A percentile compares a stretch with the other conserved stretches of the same genome.
Conservation (phyloP, 495 filamentous ascomycete species). For the Chaetomium cochliodes region DNA sequence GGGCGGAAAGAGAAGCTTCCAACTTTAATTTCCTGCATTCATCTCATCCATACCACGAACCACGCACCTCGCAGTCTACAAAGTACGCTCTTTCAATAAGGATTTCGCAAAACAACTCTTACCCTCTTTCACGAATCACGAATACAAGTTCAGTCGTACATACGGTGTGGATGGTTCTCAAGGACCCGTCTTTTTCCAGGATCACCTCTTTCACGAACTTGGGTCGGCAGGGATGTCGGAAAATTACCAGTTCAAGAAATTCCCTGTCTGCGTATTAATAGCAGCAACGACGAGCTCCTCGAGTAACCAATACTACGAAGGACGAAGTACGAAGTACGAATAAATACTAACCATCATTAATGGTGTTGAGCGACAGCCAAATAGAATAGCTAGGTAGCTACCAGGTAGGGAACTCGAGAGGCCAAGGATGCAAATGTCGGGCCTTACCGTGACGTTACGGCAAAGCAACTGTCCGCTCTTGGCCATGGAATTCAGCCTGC, state of each 20-base stretch:
- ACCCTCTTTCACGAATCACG: not conserved
- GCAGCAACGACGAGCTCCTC: not conserved
- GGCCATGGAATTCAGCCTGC: constrained; percentile 4
- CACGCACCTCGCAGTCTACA: no score
- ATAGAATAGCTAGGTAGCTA: no score
- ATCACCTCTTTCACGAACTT: not conserved
- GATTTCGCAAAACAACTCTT: not conserved
- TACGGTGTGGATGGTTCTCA: not conserved
- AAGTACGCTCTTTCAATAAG: not conserved
- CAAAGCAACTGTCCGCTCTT: constrained; percentile 5
- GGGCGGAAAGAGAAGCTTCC: not conserved
- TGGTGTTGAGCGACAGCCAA: not conserved
- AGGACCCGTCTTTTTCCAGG: not conserved
- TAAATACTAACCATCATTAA: not conserved
- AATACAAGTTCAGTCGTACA: not conserved
- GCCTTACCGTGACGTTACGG: not conserved
- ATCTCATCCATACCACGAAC: not conserved
- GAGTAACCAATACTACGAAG: no score
- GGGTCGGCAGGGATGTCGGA: not conserved
- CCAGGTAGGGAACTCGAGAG: not conserved
- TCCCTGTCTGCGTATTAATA: not conserved
- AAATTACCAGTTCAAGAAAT: not conserved
- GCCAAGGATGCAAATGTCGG: no score
- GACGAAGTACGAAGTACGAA: not conserved
- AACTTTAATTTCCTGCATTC: not conserved